A percentile compares a stretch with the other conserved stretches of the same genome.
Conservation (phyloP, 257 asterid genomes). For the Rubia yunnanensis region DNA sequence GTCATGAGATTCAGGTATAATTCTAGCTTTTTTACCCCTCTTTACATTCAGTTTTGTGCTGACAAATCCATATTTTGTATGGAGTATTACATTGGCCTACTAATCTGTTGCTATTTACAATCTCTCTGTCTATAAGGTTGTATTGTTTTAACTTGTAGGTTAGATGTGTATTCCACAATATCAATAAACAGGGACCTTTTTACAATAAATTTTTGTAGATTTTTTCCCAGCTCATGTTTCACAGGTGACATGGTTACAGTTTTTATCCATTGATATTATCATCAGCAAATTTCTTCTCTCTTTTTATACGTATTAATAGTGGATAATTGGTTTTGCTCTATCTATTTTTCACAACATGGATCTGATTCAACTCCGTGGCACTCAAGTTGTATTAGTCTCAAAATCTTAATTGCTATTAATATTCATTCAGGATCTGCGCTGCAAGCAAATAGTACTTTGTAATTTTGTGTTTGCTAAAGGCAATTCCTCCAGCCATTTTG, state of each 20-base stretch:
- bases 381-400: not conserved
- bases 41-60: not conserved
- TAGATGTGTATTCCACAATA: not conserved
- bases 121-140: not conserved
- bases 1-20: constrained; percentile 50
- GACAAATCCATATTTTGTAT: not conserved
- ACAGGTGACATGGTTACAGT: not conserved
- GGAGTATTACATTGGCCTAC: not conserved
- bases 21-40: constrained; percentile 5
- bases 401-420: not conserved
- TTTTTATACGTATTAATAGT: not conserved
- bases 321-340: not conserved
- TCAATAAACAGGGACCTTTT: not conserved
- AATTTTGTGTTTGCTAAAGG: not conserved
- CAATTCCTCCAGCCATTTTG: not conserved
- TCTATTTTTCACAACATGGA: not conserved
- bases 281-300: not conserved
- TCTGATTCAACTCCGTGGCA: not conserved
- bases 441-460: not conserved
- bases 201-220: not conserved
- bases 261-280: not conserved
- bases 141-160: not conserved
- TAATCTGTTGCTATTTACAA: not conserved
- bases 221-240: not conserved
- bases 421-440: not conserved